phyloP scores from a whole-genome alignment of 345 rosid genomes.

The Bruguiera gymnorhiza region DNA sequence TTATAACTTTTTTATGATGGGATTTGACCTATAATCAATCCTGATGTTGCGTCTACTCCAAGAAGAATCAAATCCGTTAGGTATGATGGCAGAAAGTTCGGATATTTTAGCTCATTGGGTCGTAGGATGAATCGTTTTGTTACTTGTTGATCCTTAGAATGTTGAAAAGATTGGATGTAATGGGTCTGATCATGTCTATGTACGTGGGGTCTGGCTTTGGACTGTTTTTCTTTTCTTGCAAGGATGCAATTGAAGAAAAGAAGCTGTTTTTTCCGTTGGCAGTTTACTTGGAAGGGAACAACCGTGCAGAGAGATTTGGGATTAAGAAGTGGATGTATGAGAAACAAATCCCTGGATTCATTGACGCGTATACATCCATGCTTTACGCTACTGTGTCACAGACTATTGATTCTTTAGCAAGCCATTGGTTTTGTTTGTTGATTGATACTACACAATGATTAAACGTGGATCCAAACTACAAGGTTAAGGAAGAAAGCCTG shows the following conservation, averaged over 20 bases:
- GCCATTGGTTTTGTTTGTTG: too few relatives aligned
- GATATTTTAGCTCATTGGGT: not conserved
- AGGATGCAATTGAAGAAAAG: constrained; percentile 11
- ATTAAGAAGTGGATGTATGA: constrained; percentile 17
- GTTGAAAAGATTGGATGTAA: constrained; percentile 3
- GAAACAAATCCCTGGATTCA: constrained; percentile 6
- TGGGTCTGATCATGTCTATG: not conserved
- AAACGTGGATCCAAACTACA: too few relatives aligned
- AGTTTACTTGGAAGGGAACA: constrained; percentile 14
- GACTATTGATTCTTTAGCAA: constrained; percentile 9
- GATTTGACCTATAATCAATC: too few relatives aligned
- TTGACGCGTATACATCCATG: constrained; percentile 5
- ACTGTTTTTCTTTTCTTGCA: constrained; percentile 4
- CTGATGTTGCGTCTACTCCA: too few relatives aligned
- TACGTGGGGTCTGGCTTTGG: not conserved
- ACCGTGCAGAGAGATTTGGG: constrained; percentile 8
- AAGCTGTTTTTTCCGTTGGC: constrained; percentile 1
- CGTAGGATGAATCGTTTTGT: not conserved
- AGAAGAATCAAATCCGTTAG: too few relatives aligned
- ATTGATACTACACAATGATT: too few relatives aligned
- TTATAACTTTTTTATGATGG: too few relatives aligned
- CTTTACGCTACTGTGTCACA: constrained; percentile 8
- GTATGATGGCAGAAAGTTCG: too few relatives aligned
- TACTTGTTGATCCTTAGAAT: not conserved
- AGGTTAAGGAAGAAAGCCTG: too few relatives aligned